Base-by-base conservation (phyloP, 345 rosid genomes). In the Limnanthes douglasii region DNA sequence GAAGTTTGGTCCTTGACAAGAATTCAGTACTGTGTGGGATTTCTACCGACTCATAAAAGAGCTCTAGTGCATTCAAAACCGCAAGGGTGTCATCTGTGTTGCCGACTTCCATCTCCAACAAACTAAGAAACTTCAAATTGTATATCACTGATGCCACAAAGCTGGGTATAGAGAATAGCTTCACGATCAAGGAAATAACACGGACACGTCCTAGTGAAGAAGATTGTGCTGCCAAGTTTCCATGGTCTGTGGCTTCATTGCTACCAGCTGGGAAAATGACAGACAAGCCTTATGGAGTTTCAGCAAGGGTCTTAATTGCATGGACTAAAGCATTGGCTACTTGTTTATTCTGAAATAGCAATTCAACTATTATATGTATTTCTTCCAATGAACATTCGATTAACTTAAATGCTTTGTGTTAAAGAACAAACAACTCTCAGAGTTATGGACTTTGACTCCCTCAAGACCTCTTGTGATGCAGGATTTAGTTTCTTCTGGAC, bases 171-270 rank as follows among this genome's bases (percentile, higher is more conserved):
- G 93, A 72, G 54, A 88, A 88, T 41, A 88, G 64, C 71, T 76
- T 79, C 81, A 88, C 95, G 43, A 88, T 58, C 73, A 88, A 58
- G 34, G 95, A 64, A 30, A 79, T 53, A 35, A 83, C 62, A 27
- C 86, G 86, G 4, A 68, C 75, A 43, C 76, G 93, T 41, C 66
- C 97, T 76, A 79, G 44, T 12, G 95, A 84, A 0, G 86, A 64
- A 51, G 72, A 60, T 37, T 45, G 53, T 18, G 77, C 57, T 41
- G 72, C 78, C 34, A 84, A 57, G 60, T 72, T 72, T 36, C 75
- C 56, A 41, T 83, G 81, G 47, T 80, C 73, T n/a, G 77, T 60
- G 52, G 45, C 61, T 41, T 65, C 77, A 19, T 41, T 41, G 48
- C 27, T 53, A 27, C 67, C 65, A 22, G 64, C 42, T 28, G 85